Evolutionary conservation across 352 stramenopile species (phyloP), one percentile per base, ranked within the genome.

Genomic region (Aphanomyces stellatus): DNA sequence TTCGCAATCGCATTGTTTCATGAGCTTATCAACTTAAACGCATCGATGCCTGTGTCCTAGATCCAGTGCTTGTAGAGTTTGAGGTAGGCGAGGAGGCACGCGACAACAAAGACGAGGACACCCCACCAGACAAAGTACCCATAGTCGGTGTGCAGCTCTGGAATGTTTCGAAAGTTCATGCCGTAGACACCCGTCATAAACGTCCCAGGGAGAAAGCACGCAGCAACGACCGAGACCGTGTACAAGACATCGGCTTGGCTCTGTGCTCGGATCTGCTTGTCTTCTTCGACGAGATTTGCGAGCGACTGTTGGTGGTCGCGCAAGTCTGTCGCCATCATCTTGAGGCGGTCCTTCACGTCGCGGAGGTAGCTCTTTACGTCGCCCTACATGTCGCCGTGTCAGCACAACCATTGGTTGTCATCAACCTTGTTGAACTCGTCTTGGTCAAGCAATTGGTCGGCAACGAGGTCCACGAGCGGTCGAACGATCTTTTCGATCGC

Each of bases 91-190:
- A 88, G 37, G 8, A 78, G 88, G 17, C 65, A 35, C 1, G 73
- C 60, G 3, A 75, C 76, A 25, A 93, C 77, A 3, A 61, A 51
- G 22, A 86, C 35, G 37, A 88, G 75, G 22, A 79, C 74, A 4
- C 70, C 71, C 87, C 87, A 96, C 80, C 86, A 96, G 25, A 90
- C 72, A 55, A 81, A 77, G 69, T 96, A 96, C 35, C 85, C 87
- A 48, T 90, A 71, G 55, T 86, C 66, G 65, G 78, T 78, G n/a
- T 81, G 53, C 33, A 96, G 74, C 68, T 94, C 87, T 3, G 87
- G 86, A 84, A 96, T 94, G 61, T 88, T 76, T 24, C 78, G 75
- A 63, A 94, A 96, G 75, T 96, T 96, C 87, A 96, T 96, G 46
- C 87, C 87, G 61, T 94, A 94, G 8, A 96, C 65, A n/a, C 82